Evolutionary conservation across 106 monocot species (phyloP), one percentile per base, ranked within the genome.

Genomic region (Alisma plantagoaquatica): DNA sequence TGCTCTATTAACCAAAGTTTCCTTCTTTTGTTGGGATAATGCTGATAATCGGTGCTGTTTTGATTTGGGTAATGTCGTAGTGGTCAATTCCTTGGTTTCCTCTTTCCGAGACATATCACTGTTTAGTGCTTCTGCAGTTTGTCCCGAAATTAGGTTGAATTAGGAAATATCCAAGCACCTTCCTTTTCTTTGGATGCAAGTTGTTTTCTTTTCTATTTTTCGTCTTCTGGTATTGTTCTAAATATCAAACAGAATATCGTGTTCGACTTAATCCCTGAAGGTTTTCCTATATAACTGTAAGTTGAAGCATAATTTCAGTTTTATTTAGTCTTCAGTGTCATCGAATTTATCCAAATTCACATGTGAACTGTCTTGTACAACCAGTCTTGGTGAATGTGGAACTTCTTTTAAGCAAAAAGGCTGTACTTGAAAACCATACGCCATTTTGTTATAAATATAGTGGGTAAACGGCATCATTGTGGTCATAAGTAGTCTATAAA

Each of bases 31-130:
- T n/a, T n/a, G 59, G 51, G 84, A 76, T 41, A 79, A 79, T 63
- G 61, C 61, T 11, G 80, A 76, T 53, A 70, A 31, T 51, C 61
- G 66, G 15, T 73, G 67, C 31, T 57, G 49, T 15, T 14, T 55
- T 2, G 32, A 30, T 24, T 2, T 11, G 18, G 41, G n/a, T 12
- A 38, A 63, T 27, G 26, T 12, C 53, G 56, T 49, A 65, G 70
- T 75, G 48, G 7, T 17, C n/a, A 19, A 15, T 20, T 17, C 8
- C 21, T 46, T 46, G 46, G 33, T 6, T 22, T 4, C 50, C 31
- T 14, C 46, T 14, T 2, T 22, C 53, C 27, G 26, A 23, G 17
- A 41, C 49, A 29, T 35, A 62, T 33, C 54, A 41, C 23, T 33
- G 4, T 8, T 18, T 24, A 6, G 23, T 3, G 18, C 14, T 29